Evolutionary conservation across 192 early-diverging fungal genomes (phyloP), one percentile per base, ranked within the genome.

Genomic region (Backusella australiensis): DNA sequence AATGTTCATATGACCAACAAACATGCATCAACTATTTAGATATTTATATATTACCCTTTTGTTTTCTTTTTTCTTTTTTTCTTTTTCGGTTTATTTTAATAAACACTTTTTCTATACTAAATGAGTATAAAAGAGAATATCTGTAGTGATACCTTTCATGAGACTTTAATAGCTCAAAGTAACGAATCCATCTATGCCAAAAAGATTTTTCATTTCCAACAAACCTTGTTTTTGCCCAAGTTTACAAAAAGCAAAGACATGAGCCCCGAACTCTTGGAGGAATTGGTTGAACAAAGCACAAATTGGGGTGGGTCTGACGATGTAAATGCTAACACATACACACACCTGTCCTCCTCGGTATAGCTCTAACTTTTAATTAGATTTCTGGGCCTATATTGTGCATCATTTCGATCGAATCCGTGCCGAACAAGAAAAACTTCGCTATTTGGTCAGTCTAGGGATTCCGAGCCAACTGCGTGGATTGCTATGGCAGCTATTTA

Each of bases 301-400:
- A 38, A 41, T 69, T 69, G 68, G 68, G 68, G 68, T 69, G 38
- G 12, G 68, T 29, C 8, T 23, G n/a, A 23, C 6, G 39, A 39
- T 23, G 4, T 29, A 71, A 42, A 34, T 19, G 17, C 1, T 32
- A 34, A 71, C 15, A 21, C 42, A 71, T 6, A 21, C 42, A 17
- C 42, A 32, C 4, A 44, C 6, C 19, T 36, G 14, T 17, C 7
- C 29, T 29, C 1, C 29, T 29, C 29, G 29, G 29, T 29, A 29
- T 29, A 29, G 1, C 29, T 29, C 29, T 29, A 29, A 29, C 29
- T 29, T 29, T 67, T 2, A 17, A 35, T n/a, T 69, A 91, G 94
- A 99, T 41, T 98, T 98, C 71, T 99, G 98, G 98, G 93, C 95
- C 32, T 86, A 80, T 26, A 82, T 97, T 79, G 94, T 97, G 77